Conservation (phyloP, 1,139 yeast species). For the Yamadazyma siamensis region DNA sequence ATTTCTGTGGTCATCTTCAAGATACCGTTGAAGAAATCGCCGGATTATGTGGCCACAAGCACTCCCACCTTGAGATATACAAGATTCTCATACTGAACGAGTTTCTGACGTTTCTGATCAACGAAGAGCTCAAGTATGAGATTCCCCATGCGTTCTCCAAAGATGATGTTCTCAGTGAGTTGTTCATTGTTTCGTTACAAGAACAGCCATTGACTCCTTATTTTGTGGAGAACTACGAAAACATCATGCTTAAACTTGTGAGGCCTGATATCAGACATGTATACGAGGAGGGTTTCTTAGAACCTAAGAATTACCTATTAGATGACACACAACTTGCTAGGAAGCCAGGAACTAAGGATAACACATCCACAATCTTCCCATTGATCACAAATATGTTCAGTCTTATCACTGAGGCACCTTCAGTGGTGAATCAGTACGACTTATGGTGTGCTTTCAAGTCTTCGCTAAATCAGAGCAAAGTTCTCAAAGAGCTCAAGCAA, state of each 20-base stretch:
- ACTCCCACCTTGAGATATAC: slow-evolving; percentile 2
- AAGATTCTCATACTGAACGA: slow-evolving; percentile 3
- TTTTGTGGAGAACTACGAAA: slow-evolving; percentile 36
- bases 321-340: slow-evolving; percentile 13
- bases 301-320: slow-evolving; percentile 25
- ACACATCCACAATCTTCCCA: slow-evolving; percentile 35
- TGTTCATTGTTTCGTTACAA: slow-evolving; percentile 38
- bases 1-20: slow-evolving; percentile 1
- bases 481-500: slow-evolving; percentile 28
- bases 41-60: no score
- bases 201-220: slow-evolving; percentile 17
- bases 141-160: slow-evolving; percentile 17
- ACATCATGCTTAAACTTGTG: slow-evolving; percentile 36
- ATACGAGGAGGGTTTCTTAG: slow-evolving; percentile 31
- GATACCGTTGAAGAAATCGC: not conserved
- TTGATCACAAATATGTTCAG: slow-evolving; percentile 57
- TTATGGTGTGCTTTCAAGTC: slow-evolving; percentile 70
- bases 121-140: slow-evolving; percentile 1
- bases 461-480: slow-evolving; percentile 39
- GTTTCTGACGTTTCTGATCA: slow-evolving; percentile 1
- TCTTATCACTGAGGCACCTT: slow-evolving; percentile 78
- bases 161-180: slow-evolving; percentile 32
- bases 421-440: slow-evolving; percentile 70
- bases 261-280: slow-evolving; percentile 36
- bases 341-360: slow-evolving; percentile 11